phyloP scores from a whole-genome alignment of 768 basidiomycete species.

The Pleurotus pulmonarius region DNA sequence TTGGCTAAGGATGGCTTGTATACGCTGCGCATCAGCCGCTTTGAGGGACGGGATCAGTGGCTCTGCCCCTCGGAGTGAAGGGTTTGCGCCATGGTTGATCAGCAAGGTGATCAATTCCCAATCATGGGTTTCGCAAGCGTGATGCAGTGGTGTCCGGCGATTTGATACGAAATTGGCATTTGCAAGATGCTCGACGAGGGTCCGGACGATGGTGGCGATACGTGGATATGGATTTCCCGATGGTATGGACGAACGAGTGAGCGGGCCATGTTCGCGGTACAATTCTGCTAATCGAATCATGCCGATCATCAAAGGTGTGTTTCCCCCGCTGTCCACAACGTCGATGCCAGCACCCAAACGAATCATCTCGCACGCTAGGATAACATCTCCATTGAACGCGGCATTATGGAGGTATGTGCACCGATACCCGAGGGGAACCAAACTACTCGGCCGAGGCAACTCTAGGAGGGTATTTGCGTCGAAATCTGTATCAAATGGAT shows the following conservation, averaged over 20 bases:
- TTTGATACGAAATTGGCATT: conserved; percentile 10
- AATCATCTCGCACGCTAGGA: conserved; percentile 11
- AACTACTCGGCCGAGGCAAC: background rate
- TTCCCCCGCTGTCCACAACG: conserved; percentile 2
- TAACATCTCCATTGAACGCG: conserved; percentile 3
- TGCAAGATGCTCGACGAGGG: conserved; percentile 18
- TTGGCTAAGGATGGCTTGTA: background rate
- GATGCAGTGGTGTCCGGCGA: conserved; percentile 11
- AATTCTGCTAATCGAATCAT: background rate
- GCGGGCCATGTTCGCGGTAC: background rate
- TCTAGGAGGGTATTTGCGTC: conserved; percentile 3
- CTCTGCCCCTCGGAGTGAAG: conserved; percentile 2
- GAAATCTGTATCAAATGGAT: conserved; percentile 5
- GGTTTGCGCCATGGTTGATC: conserved; percentile 15
- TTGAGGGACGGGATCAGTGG: conserved; percentile 2
- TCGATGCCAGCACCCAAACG: conserved; percentile 9
- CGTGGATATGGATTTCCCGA: conserved; percentile 1
- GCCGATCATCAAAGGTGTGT: conserved; percentile 8
- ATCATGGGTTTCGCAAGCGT: conserved; percentile 12
- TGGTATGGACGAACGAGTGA: background rate
- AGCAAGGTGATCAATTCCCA: conserved; percentile 17
- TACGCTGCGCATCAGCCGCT: conserved; percentile 5
- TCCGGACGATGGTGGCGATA: conserved; percentile 9
- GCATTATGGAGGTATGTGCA: conserved; percentile 9
- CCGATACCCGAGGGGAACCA: background rate